Base-by-base conservation (phyloP, 2,329 filamentous ascomycete genomes). In the Aspergillus neoniger region DNA sequence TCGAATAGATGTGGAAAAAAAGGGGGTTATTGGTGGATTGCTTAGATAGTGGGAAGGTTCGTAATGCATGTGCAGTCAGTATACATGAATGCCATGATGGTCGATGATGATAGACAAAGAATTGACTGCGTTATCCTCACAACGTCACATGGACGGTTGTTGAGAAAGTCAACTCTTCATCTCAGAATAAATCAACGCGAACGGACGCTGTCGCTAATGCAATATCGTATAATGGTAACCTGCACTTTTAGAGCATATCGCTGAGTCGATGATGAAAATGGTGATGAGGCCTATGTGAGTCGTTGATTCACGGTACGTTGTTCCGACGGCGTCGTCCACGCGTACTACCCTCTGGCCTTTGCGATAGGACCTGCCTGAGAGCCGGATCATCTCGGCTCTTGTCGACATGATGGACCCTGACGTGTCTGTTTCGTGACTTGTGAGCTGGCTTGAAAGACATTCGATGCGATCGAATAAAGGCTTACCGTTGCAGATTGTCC, bases 401-500 rank as follows among this genome's bases (percentile, higher is more conserved):
- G 71, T 98, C 93, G 41, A 88, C 81, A 74, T 98, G 95, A 74
- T 98, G 94, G 44, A 95, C 92, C 57, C 92, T 87, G 36, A 98
- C 95, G 76, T 99, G 95, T 75, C 92, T 96, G 51, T 49, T 49
- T n/a, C 4, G 23, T 4, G 43, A 21, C 54, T 59, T 59, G 52
- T 52, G 43, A 53, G 59, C 30, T 50, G n/a, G 48, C 49, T 21
- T 14, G 32, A 19, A 38, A 44, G 48, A 48, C 19, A 9, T 44
- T 14, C 10, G 25, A 21, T n/a, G 17, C 57, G 39, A 23, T 39
- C 23, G 7, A 60, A 39, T 30, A 19, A 19, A 58, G 65, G 74
- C 84, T 66, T 82, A 96, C 91, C 94, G 88, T 80, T 97, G 94
- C 58, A 99, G 80, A 81, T 98, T 98, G 75, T 99, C 95, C 36